Percentiles rank a stretch among this genome's conserved stretches.
phyloP scores from a whole-genome alignment of 1,284 basidiomycete genomes.

The Phylloporus sp. region DNA sequence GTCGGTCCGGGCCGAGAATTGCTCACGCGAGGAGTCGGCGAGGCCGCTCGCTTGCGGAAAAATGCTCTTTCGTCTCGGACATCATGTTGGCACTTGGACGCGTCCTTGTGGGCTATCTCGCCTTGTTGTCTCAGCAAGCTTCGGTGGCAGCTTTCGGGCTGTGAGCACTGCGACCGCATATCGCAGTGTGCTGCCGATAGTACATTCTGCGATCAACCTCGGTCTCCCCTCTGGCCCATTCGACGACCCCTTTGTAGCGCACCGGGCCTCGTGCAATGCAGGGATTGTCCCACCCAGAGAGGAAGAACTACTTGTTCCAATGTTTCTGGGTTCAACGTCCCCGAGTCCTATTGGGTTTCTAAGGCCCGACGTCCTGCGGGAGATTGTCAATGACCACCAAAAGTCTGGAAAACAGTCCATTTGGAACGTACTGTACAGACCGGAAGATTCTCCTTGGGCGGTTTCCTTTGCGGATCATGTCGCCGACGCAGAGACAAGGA shows the following conservation, averaged over 20 bases:
- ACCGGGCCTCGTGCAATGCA: slow-evolving; percentile 34
- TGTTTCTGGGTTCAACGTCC: slow-evolving; percentile 26
- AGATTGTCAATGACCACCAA: slow-evolving; percentile 25
- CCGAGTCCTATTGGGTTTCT: slow-evolving; percentile 32
- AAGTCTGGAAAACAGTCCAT: slow-evolving; percentile 14
- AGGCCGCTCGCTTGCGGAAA: background rate
- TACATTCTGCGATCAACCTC: slow-evolving; percentile 36
- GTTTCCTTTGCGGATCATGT: slow-evolving; percentile 31
- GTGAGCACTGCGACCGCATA: background rate
- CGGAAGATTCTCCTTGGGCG: slow-evolving; percentile 29
- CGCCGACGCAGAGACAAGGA: slow-evolving; percentile 23
- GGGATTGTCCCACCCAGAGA: slow-evolving; percentile 13
- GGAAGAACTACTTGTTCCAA: slow-evolving; percentile 33
- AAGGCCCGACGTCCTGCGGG: slow-evolving; percentile 19
- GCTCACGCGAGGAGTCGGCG: too few species aligned
- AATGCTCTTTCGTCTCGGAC: slow-evolving; percentile 6
- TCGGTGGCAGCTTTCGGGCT: slow-evolving; percentile 3
- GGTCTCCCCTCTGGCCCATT: slow-evolving; percentile 34
- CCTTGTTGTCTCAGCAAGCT: background rate
- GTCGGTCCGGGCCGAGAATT: background rate
- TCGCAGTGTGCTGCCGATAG: slow-evolving; percentile 26
- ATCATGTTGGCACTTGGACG: slow-evolving; percentile 4
- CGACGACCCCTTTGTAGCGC: slow-evolving; percentile 16
- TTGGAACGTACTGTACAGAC: slow-evolving; percentile 29
- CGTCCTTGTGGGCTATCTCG: background rate